Base-by-base conservation (phyloP, 2,329 filamentous ascomycete genomes). In the Xylaria sp. region DNA sequence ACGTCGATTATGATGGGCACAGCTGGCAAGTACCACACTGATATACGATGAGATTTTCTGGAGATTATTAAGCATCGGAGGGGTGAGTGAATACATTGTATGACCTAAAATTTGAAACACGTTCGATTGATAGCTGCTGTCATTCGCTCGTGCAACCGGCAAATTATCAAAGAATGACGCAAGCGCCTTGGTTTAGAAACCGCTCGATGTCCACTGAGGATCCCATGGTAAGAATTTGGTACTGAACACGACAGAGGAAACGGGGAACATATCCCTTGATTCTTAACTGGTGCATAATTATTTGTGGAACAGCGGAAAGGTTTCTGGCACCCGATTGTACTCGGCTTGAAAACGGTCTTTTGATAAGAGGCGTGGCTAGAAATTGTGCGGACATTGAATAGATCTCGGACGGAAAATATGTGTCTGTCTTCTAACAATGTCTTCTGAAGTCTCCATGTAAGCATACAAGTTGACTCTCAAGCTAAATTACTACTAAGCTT, bases 21-120 rank as follows among this genome's bases (percentile, higher is more conserved):
- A 65, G 65, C 50, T 65, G 65, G 61, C 52, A 67, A 15, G 39
- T 48, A 52, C 58, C 54, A 34, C 31, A n/a, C 6, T 34, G 34
- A 10, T 37, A 34, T 39, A 57, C 25, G 13, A 51, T 28, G 25
- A 48, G 44, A 3, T 34, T 46, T 51, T 13, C 13, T 13, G 12
- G 28, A n/a, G 44, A n/a, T 63, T 41, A 12, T 37, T 50, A 9
- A 25, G 4, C 13, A 25, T 46, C 7, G 28, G 28, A 51, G n/a
- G 34, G 48, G 3, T 46, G 20, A 37, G 34, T 37, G 34, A 37
- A 37, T 37, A 37, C 34, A 10, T 37, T 10, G 7, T 37, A 37
- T 37, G 25, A 37, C 23, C 54, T 25, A 46, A 15, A 23, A 23
- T 23, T 58, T 10, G 41, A 34, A 25, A 55, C 6, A 25, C n/a